Percentiles rank a stretch among this genome's conserved stretches.
These are phyloP conservation scores for Paraphaeosphaeria sporulosa DNA, from an alignment of 2,329 filamentous ascomycete species.

Conservation along the genomic window DNA sequence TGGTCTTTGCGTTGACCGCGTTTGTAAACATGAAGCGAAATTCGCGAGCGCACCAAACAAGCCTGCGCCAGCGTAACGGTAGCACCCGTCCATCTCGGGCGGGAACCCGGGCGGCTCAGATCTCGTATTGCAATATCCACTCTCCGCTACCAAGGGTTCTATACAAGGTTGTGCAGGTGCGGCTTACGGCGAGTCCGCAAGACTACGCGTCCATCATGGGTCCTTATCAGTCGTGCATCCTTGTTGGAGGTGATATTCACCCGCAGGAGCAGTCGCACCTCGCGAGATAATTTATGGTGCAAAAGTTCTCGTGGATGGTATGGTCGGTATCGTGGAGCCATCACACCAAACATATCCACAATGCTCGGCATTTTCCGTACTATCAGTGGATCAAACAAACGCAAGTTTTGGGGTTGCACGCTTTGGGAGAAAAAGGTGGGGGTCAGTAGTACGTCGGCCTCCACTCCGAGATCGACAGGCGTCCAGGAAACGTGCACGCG, in stretches of 20 bases:
- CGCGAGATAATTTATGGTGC: background rate
- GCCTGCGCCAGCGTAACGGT: background rate
- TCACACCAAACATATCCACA: background rate
- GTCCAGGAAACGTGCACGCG: constrained; percentile 15
- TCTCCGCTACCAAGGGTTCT: background rate
- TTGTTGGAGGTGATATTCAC: background rate
- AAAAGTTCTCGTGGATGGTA: background rate
- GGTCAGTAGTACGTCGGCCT: background rate
- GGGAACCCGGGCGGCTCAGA: background rate
- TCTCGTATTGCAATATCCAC: background rate
- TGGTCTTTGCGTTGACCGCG: background rate
- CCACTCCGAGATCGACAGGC: constrained; percentile 3
- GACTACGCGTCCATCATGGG: background rate
- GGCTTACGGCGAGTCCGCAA: background rate
- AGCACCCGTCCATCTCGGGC: background rate
- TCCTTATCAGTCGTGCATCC: background rate
- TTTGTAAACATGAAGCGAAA: constrained; percentile 12
- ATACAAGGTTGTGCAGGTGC: background rate
- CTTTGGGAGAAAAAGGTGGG: background rate
- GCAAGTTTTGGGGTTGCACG: background rate
- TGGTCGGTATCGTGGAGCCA: background rate
- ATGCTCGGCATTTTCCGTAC: background rate
- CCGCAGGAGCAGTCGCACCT: background rate
- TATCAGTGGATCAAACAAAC: background rate
- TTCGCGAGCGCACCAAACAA: constrained; percentile 8